Percentiles rank a stretch among this genome's conserved stretches.
phyloP scores from a whole-genome alignment of 208 protist genomes.

The Lotmaria passim region DNA sequence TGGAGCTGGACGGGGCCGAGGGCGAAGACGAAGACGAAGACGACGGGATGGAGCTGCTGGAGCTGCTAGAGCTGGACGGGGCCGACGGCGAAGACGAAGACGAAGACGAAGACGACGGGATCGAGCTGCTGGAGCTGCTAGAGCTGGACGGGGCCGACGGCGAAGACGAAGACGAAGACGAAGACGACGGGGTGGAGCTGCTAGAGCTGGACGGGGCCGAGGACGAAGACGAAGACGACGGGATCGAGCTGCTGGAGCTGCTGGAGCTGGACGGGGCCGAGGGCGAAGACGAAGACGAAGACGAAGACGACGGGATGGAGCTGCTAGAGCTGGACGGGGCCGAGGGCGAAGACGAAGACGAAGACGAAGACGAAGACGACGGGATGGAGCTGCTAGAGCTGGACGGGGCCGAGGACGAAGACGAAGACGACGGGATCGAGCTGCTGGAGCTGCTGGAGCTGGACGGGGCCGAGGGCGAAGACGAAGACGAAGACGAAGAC shows the following conservation, averaged over 20 bases:
- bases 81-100: constrained; percentile 1
- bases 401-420: too few relatives aligned
- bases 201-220: background rate
- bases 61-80: background rate
- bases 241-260: background rate
- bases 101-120: too few relatives aligned
- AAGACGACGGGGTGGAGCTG: too few relatives aligned
- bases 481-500: background rate
- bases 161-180: too few relatives aligned
- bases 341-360: too few relatives aligned
- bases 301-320: constrained; percentile 3
- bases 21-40: background rate
- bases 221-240: background rate
- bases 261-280: background rate
- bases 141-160: too few relatives aligned
- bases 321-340: constrained; percentile 10
- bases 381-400: too few relatives aligned
- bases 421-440: too few relatives aligned
- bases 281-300: constrained; percentile 6
- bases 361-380: too few relatives aligned
- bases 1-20: background rate
- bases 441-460: too few relatives aligned
- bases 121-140: too few relatives aligned
- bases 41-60: background rate
- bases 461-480: background rate